Conservation (phyloP, 352 stramenopile species). For the Globisporangium lucens region DNA sequence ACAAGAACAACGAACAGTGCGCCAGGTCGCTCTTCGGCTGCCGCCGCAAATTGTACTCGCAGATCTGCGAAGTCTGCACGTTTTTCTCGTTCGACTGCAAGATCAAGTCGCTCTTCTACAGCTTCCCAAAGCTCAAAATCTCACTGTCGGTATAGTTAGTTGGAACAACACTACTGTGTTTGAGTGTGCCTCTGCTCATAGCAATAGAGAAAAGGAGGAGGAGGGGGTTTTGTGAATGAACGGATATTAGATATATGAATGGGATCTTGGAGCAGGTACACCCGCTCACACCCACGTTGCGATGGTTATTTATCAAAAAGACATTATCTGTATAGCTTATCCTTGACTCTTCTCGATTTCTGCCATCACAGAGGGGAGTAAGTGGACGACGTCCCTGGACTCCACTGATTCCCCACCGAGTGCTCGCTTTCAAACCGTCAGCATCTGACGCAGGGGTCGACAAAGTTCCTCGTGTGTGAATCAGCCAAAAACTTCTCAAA, state of each 20-base stretch:
- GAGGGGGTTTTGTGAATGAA: neutral
- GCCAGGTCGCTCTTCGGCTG: slow-evolving; percentile 45
- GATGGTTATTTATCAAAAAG: neutral
- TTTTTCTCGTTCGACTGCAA: neutral
- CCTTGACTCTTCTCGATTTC: too few species aligned
- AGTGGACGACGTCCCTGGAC: too few species aligned
- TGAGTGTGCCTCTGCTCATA: neutral
- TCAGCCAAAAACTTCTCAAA: too few species aligned
- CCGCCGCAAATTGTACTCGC: slow-evolving; percentile 40
- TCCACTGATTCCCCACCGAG: too few species aligned
- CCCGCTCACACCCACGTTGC: neutral
- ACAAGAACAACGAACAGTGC: slow-evolving; percentile 53
- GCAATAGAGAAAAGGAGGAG: neutral
- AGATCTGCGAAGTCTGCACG: slow-evolving; percentile 53
- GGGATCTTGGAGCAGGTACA: neutral
- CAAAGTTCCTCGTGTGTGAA: too few species aligned
- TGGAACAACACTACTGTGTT: neutral
- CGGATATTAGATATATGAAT: neutral
- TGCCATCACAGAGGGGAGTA: too few species aligned
- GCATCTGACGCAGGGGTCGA: too few species aligned
- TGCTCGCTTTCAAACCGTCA: too few species aligned
- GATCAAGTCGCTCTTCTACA: slow-evolving; percentile 4
- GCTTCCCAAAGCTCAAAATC: neutral
- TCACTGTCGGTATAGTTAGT: neutral
- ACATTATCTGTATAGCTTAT: too few species aligned